A percentile compares a stretch with the other conserved stretches of the same genome.
These are phyloP conservation scores for Fusarium nematophilum DNA, from an alignment of 2,329 filamentous ascomycete genomes.

Conservation along the genomic window DNA sequence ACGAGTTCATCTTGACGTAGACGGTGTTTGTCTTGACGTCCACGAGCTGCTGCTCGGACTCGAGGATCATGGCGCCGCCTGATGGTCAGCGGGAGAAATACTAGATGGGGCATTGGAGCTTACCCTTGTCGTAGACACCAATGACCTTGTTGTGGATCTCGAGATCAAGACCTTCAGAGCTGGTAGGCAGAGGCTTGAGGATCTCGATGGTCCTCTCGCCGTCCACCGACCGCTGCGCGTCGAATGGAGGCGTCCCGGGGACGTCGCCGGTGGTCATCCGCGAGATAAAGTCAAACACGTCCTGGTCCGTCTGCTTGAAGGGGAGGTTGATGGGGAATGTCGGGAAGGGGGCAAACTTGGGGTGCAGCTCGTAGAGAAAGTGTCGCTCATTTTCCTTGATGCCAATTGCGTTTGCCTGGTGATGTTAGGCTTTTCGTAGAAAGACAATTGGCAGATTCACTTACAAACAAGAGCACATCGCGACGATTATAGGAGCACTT, in stretches of 20 bases:
- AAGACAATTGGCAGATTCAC: neutral
- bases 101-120: neutral
- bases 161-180: slow-evolving; percentile 50
- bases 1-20: slow-evolving; percentile 54
- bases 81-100: neutral
- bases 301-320: slow-evolving; percentile 58
- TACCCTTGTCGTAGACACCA: slow-evolving; percentile 58
- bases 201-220: slow-evolving; percentile 56
- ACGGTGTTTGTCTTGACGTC: slow-evolving; percentile 52
- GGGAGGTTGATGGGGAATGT: slow-evolving; percentile 59
- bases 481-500: slow-evolving; percentile 57
- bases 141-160: slow-evolving; percentile 55
- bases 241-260: slow-evolving; percentile 54
- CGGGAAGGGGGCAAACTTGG: slow-evolving; percentile 57
- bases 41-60: slow-evolving; percentile 53
- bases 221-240: slow-evolving; percentile 55
- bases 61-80: slow-evolving; percentile 56
- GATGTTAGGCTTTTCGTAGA: neutral
- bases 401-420: slow-evolving; percentile 54
- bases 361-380: slow-evolving; percentile 58
- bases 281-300: slow-evolving; percentile 56
- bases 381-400: slow-evolving; percentile 54
- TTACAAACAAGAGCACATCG: slow-evolving; percentile 51
- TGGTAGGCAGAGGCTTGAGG: slow-evolving; percentile 49
- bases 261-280: slow-evolving; percentile 49